Conservation (phyloP, 805 yeast genomes). For the Candida ponderosae region DNA sequence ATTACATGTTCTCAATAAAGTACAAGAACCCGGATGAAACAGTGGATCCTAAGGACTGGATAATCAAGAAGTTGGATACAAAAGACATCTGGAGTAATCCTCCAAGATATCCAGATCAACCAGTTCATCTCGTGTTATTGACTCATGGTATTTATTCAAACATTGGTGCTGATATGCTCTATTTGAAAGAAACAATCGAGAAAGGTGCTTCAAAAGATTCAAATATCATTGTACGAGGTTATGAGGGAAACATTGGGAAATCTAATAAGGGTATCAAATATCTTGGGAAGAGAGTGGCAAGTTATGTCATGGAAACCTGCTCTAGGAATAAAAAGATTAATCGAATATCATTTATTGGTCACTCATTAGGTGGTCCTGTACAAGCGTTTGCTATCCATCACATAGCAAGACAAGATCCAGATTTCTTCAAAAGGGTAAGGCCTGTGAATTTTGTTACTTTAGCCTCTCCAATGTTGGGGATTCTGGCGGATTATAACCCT, state of each 20-base stretch:
- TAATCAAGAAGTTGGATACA: conserved; percentile 42
- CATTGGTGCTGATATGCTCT: conserved; percentile 83
- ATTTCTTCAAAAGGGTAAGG: conserved; percentile 53
- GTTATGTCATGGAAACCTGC: conserved; percentile 41
- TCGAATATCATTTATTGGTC: conserved; percentile 82
- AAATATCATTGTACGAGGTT: conserved; percentile 78
- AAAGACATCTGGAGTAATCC: conserved; percentile 72
- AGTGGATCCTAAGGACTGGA: conserved; percentile 6
- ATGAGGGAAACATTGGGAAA: conserved; percentile 72
- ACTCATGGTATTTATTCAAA: conserved; percentile 95
- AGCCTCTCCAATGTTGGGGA: conserved; percentile 87
- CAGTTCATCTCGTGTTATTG: conserved; percentile 74
- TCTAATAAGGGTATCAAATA: conserved; percentile 86
- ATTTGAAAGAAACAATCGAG: conserved; percentile 74
- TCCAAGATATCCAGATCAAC: conserved; percentile 36
- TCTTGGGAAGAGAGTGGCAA: conserved; percentile 75
- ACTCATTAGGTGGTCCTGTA: conserved; percentile 88
- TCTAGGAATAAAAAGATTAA: conserved; percentile 37
- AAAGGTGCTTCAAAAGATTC: conserved; percentile 27
- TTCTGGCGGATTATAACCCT: conserved; percentile 75
- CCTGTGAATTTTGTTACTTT: conserved; percentile 77
- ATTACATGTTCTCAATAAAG: conserved; percentile 43
- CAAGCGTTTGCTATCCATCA: conserved; percentile 89
- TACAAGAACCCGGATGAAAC: conserved; percentile 1
- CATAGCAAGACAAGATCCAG: conserved; percentile 51